These are phyloP conservation scores for Taiozyma sp. DNA, from an alignment of 1,139 yeast species.

Conservation along the genomic window DNA sequence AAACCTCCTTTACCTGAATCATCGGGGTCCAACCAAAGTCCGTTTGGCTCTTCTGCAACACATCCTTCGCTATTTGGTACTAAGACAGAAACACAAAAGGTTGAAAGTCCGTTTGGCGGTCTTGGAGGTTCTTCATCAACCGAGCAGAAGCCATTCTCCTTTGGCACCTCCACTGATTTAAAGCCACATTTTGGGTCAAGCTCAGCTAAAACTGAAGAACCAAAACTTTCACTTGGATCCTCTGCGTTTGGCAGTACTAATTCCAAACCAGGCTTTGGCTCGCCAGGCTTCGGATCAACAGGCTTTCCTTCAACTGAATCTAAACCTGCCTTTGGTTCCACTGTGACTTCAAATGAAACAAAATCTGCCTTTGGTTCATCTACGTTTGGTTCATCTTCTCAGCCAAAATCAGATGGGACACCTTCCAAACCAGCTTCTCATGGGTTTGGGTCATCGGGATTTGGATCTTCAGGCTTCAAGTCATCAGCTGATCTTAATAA, in stretches of 20 bases:
- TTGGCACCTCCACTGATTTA: conserved; percentile 10
- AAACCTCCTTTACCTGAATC: conserved; percentile 19
- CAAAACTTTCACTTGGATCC: conserved; percentile 2
- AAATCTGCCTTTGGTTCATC: conserved; percentile 15
- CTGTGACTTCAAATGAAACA: conserved; percentile 2
- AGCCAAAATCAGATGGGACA: conserved; percentile 10
- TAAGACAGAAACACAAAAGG: conserved; percentile 3
- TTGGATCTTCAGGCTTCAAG: conserved; percentile 5
- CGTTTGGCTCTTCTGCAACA: conserved; percentile 10
- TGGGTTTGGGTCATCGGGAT: conserved; percentile 13
- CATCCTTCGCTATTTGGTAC: conserved; percentile 19
- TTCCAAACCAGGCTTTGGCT: background rate
- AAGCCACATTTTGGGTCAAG: conserved; percentile 2
- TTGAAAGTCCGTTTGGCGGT: background rate
- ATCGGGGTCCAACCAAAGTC: background rate
- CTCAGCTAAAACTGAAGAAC: background rate
- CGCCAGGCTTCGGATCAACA: background rate
- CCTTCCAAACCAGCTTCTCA: conserved; percentile 5
- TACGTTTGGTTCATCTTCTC: conserved; percentile 15
- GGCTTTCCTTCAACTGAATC: background rate
- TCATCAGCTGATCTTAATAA: background rate
- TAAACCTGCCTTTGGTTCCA: conserved; percentile 19
- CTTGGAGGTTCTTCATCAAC: background rate
- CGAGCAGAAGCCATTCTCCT: background rate
- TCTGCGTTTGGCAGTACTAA: background rate